Base-by-base conservation (phyloP, 192 early-diverging fungal species). In the Backusella sp. region DNA sequence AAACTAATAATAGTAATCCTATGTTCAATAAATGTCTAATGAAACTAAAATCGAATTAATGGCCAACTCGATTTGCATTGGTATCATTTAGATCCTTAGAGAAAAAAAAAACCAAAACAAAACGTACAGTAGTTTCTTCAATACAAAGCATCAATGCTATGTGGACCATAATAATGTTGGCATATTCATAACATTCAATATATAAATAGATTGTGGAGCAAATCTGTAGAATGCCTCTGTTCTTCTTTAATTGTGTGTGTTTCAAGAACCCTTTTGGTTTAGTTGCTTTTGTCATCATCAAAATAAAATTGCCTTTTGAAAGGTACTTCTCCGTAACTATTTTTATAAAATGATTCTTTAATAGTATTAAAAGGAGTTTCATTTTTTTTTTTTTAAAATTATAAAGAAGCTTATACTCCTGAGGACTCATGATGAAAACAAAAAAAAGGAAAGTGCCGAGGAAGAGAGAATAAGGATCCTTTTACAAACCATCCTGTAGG, bases 181-280 rank as follows among this genome's bases (percentile, higher is more conserved):
- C 53, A 56, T 44, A 44, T 44, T 44, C 11, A 62, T 26, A 19
- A 62, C 56, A 62, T 62, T n/a, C 46, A n/a, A 28, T 62, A 62
- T 28, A 26, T 28, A 62, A 62, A 62, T 62, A 62, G 56, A 62
- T 14, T 28, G 26, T 9, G 3, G 26, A 28, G 3, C 26, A 49
- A 44, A 6, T 17, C 42, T 44, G 15, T 44, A 44, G 42, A 44
- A 44, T 44, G 42, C 6, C 53, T 56, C 1, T 53, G 21, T 26
- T 56, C 19, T n/a, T 56, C n/a, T 56, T 23, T 56, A 4, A 23
- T 23, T 56, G 17, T 59, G 6, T 26, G 23, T 26, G 56, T 28
- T 59, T 23, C 56, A 59, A 59, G 56, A 59, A 59, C 56, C 56
- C 12, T 59, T 49, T 59, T 62, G 21, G 56, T 62, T 62, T 28